phyloP scores from a whole-genome alignment of 768 basidiomycete genomes.

The Boletales sp. region DNA sequence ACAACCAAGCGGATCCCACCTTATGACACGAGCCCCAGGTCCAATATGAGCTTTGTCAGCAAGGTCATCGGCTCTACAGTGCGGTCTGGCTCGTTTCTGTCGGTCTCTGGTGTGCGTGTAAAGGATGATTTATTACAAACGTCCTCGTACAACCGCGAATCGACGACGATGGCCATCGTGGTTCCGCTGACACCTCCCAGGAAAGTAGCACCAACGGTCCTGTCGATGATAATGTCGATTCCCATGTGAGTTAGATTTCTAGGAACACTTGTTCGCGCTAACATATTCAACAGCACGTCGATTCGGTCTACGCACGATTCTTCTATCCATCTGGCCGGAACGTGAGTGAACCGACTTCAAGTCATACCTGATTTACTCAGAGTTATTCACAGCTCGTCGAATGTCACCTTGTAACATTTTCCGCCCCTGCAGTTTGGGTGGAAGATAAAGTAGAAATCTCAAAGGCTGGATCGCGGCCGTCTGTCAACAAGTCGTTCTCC shows the following conservation, averaged over 20 bases:
- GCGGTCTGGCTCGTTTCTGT: constrained; percentile 9
- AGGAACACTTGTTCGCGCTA: no score
- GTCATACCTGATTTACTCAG: neutral
- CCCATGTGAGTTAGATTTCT: no score
- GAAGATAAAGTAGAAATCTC: constrained; percentile 15
- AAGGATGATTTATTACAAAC: neutral
- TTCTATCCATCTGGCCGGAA: no score
- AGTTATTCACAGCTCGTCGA: constrained; percentile 10
- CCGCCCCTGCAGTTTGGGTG: constrained; percentile 18
- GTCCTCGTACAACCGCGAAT: neutral
- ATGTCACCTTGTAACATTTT: constrained; percentile 15
- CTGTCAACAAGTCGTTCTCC: constrained; percentile 13
- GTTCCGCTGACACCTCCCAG: no score
- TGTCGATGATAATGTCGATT: no score
- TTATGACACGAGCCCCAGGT: constrained; percentile 8
- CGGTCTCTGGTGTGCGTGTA: constrained; percentile 1
- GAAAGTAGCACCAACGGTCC: no score
- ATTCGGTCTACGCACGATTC: no score
- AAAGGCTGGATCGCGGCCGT: neutral
- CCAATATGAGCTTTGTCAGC: constrained; percentile 8
- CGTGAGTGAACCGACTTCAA: no score
- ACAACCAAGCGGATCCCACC: constrained; percentile 3
- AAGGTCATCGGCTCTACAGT: constrained; percentile 12
- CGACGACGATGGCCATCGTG: neutral
- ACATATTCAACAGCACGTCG: no score